phyloP scores from a whole-genome alignment of 768 basidiomycete species.

The Calvatia gigantea region DNA sequence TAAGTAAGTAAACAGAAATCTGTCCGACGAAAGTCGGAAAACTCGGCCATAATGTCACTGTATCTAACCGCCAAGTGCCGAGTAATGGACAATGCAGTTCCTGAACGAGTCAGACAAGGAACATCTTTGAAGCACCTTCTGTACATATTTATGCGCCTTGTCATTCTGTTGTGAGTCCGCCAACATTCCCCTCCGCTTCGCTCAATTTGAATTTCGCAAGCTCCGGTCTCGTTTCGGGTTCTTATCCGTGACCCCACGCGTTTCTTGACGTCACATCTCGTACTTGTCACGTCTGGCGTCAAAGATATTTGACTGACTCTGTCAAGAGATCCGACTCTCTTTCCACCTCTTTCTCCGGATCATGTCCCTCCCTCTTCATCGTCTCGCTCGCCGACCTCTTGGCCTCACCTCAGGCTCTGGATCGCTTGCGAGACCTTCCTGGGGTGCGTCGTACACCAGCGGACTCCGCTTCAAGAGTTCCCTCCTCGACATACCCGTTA shows the following conservation, averaged over 20 bases:
- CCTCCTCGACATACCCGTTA: conserved; percentile 6
- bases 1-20: too few species aligned
- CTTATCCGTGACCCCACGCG: conserved; percentile 10
- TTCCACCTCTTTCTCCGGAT: neutral
- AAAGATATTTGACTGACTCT: neutral
- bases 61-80: neutral
- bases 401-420: conserved; percentile 6
- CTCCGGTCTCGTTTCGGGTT: neutral
- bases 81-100: neutral
- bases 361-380: conserved; percentile 21
- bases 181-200: neutral
- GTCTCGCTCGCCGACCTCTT: conserved; percentile 13
- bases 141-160: neutral
- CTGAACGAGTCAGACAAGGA: neutral
- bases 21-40: neutral
- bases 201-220: neutral
- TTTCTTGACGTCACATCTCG: neutral
- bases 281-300: neutral
- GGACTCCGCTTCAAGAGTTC: conserved; percentile 12
- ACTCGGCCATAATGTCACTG: neutral
- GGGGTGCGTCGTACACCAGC: conserved; percentile 8
- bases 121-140: neutral
- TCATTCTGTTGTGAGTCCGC: neutral
- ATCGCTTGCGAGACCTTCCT: neutral
- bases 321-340: neutral